Evolutionary conservation across 306 rosid genomes (phyloP), one percentile per base, ranked within the genome.

Genomic region (Heteromeles arbutifolia): DNA sequence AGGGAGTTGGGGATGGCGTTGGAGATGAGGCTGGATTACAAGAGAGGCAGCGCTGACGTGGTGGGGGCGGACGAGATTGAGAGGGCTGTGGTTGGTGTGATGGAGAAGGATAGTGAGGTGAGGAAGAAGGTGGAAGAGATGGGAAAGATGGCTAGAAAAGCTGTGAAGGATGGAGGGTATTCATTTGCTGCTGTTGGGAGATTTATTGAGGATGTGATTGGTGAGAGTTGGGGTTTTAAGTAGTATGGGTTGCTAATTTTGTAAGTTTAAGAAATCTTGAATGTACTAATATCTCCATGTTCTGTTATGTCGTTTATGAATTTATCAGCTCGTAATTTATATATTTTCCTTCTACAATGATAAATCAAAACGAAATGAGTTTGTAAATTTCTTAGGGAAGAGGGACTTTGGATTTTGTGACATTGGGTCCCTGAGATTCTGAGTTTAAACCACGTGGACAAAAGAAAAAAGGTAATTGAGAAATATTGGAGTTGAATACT

Each of bases 21-120:
- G 67, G 86, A 86, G 75, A 9, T 88, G 80, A 85, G 77, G 67
- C 14, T 88, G 76, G 87, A 86, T n/a, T 88, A 90, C 70, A 80
- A 64, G 77, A 29, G 14, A 4, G 68, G 1, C 1, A 82, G 79
- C 19, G 65, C 74, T 78, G 88, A 77, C 69, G 63, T 75, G 25
- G 86, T 86, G 11, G n/a, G 44, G 78, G 88, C 91, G 8, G 87
- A 83, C 15, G 87, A 87, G 83, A 81, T 90, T 31, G 86, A 77
- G 73, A 66, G 68, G 61, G 93, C 87, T 1, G 24, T 84, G 66
- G 74, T 72, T 57, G 53, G 44, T 0, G 68, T 87, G 50, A 79
- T 88, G 96, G 83, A 88, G 1, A 67, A 8, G 39, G 81, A 65
- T 8, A 54, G 52, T 21, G 45, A 66, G 69, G 75, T 79, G 66